Evolutionary conservation across 768 basidiomycete genomes (phyloP).

Genomic region (Cystofilobasidium bisporidii): DNA sequence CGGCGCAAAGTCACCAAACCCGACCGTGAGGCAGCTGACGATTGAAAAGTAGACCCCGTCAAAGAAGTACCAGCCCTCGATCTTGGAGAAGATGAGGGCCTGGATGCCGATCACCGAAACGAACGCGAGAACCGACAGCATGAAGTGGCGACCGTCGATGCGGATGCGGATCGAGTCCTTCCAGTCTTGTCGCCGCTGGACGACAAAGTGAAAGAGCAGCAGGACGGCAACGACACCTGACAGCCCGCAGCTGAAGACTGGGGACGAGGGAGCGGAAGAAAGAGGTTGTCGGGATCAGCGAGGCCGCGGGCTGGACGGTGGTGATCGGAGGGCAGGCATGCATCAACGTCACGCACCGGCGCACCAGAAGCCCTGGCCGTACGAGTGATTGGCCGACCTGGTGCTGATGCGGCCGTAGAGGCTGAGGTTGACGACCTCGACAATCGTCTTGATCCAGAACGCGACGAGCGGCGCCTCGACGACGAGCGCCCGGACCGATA

Average conservation of each 20-base stretch:
- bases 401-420: background rate
- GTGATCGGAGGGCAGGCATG: too few relatives aligned
- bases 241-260: conserved; percentile 5
- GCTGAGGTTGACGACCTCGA: conserved; percentile 23
- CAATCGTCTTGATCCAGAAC: conserved; percentile 23
- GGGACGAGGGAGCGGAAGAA: too few relatives aligned
- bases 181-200: background rate
- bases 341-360: background rate
- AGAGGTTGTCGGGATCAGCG: too few relatives aligned
- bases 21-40: conserved; percentile 29
- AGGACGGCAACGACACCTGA: background rate
- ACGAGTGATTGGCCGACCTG: background rate
- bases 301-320: too few relatives aligned
- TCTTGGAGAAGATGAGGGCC: conserved; percentile 33
- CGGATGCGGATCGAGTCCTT: conserved; percentile 21
- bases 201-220: conserved; percentile 12
- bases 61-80: conserved; percentile 38
- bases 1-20: conserved; percentile 39
- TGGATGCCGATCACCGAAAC: conserved; percentile 19
- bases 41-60: conserved; percentile 6
- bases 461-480: conserved; percentile 11
- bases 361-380: conserved; percentile 26
- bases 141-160: conserved; percentile 25
- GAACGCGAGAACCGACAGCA: conserved; percentile 12
- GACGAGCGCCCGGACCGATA: background rate